phyloP scores from a whole-genome alignment of 73 alveolate genomes.

The Durusdinium trenchii region DNA sequence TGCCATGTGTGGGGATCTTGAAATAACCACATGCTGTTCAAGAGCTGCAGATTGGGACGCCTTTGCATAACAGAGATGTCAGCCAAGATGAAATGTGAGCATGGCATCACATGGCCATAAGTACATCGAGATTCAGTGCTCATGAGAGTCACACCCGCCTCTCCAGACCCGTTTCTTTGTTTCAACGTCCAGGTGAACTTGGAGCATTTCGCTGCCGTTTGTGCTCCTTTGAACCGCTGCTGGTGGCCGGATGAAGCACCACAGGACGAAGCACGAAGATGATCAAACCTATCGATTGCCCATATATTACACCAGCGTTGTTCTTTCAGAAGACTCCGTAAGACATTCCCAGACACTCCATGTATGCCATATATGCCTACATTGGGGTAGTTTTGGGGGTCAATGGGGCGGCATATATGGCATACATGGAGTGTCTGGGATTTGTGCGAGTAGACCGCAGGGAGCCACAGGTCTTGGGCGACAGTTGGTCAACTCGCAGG shows the following conservation, averaged over 20 bases:
- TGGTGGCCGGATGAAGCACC: conserved; percentile 49
- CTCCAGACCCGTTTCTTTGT: too few relatives aligned
- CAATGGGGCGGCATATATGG: not conserved
- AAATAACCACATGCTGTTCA: too few relatives aligned
- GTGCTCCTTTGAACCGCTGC: conserved; percentile 46
- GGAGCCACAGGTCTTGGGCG: not conserved
- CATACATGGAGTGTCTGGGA: not conserved
- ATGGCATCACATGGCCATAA: too few relatives aligned
- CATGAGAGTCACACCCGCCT: too few relatives aligned
- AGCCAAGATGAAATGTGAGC: too few relatives aligned
- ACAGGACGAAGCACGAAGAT: too few relatives aligned
- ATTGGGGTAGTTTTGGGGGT: not conserved
- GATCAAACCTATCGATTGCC: too few relatives aligned
- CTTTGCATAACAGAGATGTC: too few relatives aligned
- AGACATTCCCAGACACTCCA: not conserved
- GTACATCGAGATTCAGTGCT: too few relatives aligned
- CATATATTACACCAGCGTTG: not conserved
- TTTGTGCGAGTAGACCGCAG: too few relatives aligned
- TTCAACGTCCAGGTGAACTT: not conserved
- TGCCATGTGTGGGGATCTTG: too few relatives aligned
- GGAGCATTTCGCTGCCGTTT: conserved; percentile 57
- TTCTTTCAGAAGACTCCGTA: not conserved
- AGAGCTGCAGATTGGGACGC: too few relatives aligned
- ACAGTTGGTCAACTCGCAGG: not conserved
- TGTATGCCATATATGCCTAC: not conserved